A percentile compares a stretch with the other conserved stretches of the same genome.
These are phyloP conservation scores for Anisogramma anomala DNA, from an alignment of 2,329 filamentous ascomycete species.

Conservation along the genomic window DNA sequence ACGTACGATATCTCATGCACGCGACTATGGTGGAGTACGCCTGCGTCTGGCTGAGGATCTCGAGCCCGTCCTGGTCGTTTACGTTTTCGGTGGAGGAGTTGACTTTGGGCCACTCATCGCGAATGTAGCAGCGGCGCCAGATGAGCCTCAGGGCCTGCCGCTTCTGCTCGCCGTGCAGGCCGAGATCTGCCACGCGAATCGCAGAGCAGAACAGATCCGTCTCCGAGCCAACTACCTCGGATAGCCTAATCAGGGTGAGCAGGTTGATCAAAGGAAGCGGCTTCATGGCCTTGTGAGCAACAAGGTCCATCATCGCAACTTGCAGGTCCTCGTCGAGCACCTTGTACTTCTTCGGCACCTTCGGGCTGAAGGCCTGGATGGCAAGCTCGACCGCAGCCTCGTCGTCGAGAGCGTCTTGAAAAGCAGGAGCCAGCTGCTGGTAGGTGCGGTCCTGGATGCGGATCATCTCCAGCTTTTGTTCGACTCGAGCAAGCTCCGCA, in stretches of 20 bases:
- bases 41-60: slow-evolving; percentile 51
- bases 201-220: slow-evolving; percentile 64
- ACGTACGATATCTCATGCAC: slow-evolving; percentile 55
- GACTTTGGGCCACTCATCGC: slow-evolving; percentile 72
- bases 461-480: slow-evolving; percentile 56
- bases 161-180: slow-evolving; percentile 42
- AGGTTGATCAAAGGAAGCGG: slow-evolving; percentile 57
- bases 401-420: slow-evolving; percentile 65
- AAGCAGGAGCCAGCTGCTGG: slow-evolving; percentile 54
- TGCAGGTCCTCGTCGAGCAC: slow-evolving; percentile 62
- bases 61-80: slow-evolving; percentile 55
- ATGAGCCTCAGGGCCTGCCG: slow-evolving; percentile 52
- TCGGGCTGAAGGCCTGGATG: slow-evolving; percentile 52
- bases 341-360: slow-evolving; percentile 46
- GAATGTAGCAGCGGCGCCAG: slow-evolving; percentile 77
- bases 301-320: slow-evolving; percentile 55
- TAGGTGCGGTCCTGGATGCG: slow-evolving; percentile 72
- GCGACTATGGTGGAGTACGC: slow-evolving; percentile 56
- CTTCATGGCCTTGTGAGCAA: slow-evolving; percentile 62
- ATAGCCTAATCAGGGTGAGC: slow-evolving; percentile 58
- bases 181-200: slow-evolving; percentile 47
- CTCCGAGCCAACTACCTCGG: slow-evolving; percentile 40
- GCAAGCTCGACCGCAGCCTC: slow-evolving; percentile 67
- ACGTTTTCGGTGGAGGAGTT: slow-evolving; percentile 68
- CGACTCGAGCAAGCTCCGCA: slow-evolving; percentile 39